Evolutionary conservation across 2,329 filamentous ascomycete genomes (phyloP), one percentile per base, ranked within the genome.

Genomic region (Tolypocladium pustulatum): DNA sequence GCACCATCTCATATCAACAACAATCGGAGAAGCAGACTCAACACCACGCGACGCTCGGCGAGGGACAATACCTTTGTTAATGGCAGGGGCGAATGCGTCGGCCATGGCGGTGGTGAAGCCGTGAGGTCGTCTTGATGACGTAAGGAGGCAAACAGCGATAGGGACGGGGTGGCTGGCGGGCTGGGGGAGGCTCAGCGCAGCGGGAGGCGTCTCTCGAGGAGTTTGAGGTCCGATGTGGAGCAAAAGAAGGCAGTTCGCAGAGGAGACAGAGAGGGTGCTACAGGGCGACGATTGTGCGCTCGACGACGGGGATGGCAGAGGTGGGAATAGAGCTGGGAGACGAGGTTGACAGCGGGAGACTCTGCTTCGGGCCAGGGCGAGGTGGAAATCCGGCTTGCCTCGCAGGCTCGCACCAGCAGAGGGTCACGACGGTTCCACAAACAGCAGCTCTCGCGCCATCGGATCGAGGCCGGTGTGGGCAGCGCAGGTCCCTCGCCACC

Each of bases 51-150:
- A 60, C 57, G 27, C 15, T 25, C 27, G 13, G 58, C 36, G 61
- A 67, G 60, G 59, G 55, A 58, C 56, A 59, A 61, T 69, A 73
- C 71, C 71, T 73, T 70, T 72, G 65, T 69, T 69, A 65, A 72
- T 65, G 61, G 70, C 69, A 63, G 67, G 67, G 58, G 68, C 65
- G 61, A 68, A 67, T 63, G 65, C 67, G 68, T 72, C 68, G 59
- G 71, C 65, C 71, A 73, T 73, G 65, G 57, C 61, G 60, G 54
- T 61, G 68, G 67, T 69, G 67, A 70, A 66, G 69, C 70, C 15
- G 30, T 17, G 37, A 22, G 36, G 57, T 55, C 13, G 56, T 51
- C 41, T 36, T 53, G 60, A 64, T 64, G 62, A 63, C 62, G 62
- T 64, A 61, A 61, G 56, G 57, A 37, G 55, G 51, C 51, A 22